These are phyloP conservation scores for Boletus eberwhitei DNA, from an alignment of 768 basidiomycete genomes.

Conservation along the genomic window DNA sequence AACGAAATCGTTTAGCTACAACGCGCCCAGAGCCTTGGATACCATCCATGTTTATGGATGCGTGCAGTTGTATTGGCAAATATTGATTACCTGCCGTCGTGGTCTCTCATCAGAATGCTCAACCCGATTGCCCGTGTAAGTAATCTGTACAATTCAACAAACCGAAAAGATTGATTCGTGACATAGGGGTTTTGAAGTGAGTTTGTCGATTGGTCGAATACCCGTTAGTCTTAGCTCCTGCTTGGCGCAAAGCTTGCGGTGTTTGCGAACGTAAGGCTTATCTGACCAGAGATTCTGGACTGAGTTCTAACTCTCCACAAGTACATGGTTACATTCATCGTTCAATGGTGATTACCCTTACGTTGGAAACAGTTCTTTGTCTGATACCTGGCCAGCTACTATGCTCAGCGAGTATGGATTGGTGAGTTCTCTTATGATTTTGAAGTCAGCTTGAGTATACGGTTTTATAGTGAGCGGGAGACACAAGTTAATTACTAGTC, in stretches of 20 bases:
- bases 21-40: not conserved
- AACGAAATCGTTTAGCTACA: not conserved
- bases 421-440: not conserved
- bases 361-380: not conserved
- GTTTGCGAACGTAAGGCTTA: not conserved
- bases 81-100: not conserved
- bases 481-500: not conserved
- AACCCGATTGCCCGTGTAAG: not conserved
- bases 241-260: constrained; percentile 1
- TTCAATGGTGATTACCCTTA: constrained; percentile 1
- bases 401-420: constrained; percentile 8
- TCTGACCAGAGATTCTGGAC: not conserved
- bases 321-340: not conserved
- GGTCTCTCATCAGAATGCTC: not conserved
- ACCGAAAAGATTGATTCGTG: not conserved
- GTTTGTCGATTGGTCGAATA: not conserved
- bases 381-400: constrained; percentile 3
- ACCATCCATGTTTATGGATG: constrained; percentile 4
- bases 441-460: not conserved
- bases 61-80: constrained; percentile 3
- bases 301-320: not conserved
- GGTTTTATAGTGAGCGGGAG: constrained; percentile 3
- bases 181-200: not conserved
- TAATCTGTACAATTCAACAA: not conserved
- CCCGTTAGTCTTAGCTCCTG: not conserved